Evolutionary conservation across 2,329 filamentous ascomycete species (phyloP).

Genomic region (Penicillium sp.): DNA sequence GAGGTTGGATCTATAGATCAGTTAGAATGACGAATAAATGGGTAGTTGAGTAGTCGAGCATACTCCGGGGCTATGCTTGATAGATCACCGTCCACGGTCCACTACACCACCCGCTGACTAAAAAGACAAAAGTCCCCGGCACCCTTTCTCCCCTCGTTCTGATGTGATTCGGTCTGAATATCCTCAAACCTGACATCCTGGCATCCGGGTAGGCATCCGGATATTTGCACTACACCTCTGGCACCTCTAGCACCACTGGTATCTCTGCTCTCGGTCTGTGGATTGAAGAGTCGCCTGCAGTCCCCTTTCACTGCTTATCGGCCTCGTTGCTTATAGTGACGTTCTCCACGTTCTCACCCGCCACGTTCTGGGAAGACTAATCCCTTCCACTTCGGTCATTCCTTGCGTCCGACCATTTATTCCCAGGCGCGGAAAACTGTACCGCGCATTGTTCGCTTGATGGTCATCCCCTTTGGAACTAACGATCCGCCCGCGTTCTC

Average conservation of each 20-base stretch:
- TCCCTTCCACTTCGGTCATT: neutral
- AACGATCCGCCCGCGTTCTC: neutral
- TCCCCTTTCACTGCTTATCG: neutral
- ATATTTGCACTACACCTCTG: no score
- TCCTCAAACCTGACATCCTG: no score
- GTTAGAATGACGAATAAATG: neutral
- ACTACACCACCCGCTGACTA: neutral
- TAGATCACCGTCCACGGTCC: no score
- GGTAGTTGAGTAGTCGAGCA: neutral
- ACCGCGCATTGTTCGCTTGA: conserved; percentile 1
- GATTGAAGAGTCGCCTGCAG: neutral
- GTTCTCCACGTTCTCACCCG: conserved; percentile 2
- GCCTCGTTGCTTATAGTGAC: neutral
- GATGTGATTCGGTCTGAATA: neutral
- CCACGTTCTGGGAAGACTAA: conserved; percentile 3
- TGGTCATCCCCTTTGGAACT: neutral
- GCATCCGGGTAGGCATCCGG: no score
- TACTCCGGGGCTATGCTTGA: no score
- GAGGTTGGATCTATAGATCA: neutral
- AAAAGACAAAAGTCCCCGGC: neutral
- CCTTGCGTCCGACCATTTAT: neutral
- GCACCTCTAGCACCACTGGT: no score
- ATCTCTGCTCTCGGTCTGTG: neutral
- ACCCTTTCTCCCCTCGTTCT: neutral
- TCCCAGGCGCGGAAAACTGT: neutral